Evolutionary conservation across 495 filamentous ascomycete genomes (phyloP), one percentile per base, ranked within the genome.

Genomic region (Trichocladium antarcticum): DNA sequence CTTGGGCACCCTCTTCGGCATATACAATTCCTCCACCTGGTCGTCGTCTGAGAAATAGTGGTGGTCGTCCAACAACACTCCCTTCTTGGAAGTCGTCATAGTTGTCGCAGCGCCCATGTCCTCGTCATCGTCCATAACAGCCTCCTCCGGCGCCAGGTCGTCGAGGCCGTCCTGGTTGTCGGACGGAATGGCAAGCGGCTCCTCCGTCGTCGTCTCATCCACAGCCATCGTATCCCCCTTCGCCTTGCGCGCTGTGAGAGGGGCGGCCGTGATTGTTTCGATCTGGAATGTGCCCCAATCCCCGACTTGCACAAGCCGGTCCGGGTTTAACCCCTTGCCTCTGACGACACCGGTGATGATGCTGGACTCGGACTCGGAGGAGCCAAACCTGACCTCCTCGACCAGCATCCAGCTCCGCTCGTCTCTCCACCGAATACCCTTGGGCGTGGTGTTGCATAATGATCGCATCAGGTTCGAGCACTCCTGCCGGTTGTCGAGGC

Each of bases 201-300:
- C 59, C 15, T 74, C 70, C 7, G 65, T 65, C 28, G 64, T 67
- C 5, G 63, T 60, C 36, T 68, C 68, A 51, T 95, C 86, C 4
- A 88, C 66, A 15, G 63, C 67, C 84, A 95, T 93, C 1, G 70
- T 69, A 12, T 77, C 74, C 38, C 71, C 74, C 50, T 76, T 82
- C 58, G 69, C 74, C 53, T 70, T 80, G 20, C 67, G 64, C 24
- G 63, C 63, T 0, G 73, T 60, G 31, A 84, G 64, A 1, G 83
- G 78, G 17, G 85, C 84, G 14, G 81, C 80, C 29, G 76, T 81
- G 56, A 95, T 89, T 56, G 85, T 89, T 37, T 85, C 85, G 46
- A 98, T 82, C 70, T 96, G 90, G 62, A 90, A 97, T 54, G 89
- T 85, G 19, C 92, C 93, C 83, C 87, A 95, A 47, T 95, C 89